Evolutionary conservation across 768 basidiomycete species (phyloP), one percentile per base, ranked within the genome.

Genomic region (Leccinum rimulosum): DNA sequence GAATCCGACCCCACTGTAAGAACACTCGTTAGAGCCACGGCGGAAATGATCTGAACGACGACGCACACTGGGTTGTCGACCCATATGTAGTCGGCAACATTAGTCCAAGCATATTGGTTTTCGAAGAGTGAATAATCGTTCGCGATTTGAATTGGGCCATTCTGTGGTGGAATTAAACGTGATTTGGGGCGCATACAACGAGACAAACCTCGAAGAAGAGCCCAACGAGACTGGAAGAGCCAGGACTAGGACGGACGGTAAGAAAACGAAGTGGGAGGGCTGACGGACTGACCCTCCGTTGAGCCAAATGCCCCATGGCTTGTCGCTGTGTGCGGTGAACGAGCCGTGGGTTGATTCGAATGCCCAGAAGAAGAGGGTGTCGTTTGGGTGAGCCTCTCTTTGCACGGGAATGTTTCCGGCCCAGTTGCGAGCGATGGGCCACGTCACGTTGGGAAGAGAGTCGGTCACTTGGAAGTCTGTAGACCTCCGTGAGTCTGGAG

Each of bases 251-350:
- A 35, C 33, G 8, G 3, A 52, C n/a, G 50, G n/a, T 17, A 6
- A 15, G 22, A 19, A 9, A 27, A 25, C 28, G n/a, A 2, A 22
- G 31, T 7, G 31, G 22, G 22, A 22, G 38, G 33, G 27, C 11
- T 17, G 12, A 55, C 31, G 5, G 15, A 51, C 82, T 51, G 63
- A 85, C 84, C 86, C 87, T 73, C 87, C 88, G 60, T 88, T 88
- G 25, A 89, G 69, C 87, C 87, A 90, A 45, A 90, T 84, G 4
- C 81, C 81, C 88, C 88, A 89, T 2, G 88, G 88, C 19, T 84
- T 75, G 14, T 72, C 60, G n/a, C 68, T 67, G 28, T 49, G 5
- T 56, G 67, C 71, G 10, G 83, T 87, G 52, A 89, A 73, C 3
- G 87, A 87, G 6, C 83, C 85, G 17, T 74, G 64, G 1, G 73